These are phyloP conservation scores for Dictyostelium brefeldianum DNA, from an alignment of 78 protist species.

Conservation along the genomic window DNA sequence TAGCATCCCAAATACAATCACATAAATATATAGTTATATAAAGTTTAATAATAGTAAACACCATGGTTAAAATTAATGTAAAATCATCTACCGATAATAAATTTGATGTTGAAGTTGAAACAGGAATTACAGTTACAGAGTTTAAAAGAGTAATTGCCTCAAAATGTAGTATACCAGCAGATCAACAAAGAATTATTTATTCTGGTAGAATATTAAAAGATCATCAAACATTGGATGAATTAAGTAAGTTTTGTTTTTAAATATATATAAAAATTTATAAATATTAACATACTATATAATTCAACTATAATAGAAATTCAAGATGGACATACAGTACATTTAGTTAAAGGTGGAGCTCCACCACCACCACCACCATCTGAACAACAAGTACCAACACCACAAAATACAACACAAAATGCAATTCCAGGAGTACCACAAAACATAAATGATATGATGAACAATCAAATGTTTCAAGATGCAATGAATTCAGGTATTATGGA, in stretches of 20 bases:
- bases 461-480: slow-evolving; percentile 86
- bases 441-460: slow-evolving; percentile 46
- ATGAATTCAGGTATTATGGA: slow-evolving; percentile 88
- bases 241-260: slow-evolving; percentile 39
- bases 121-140: slow-evolving; percentile 58
- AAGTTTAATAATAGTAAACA: too few species aligned
- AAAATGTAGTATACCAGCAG: slow-evolving; percentile 80
- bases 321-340: slow-evolving; percentile 91
- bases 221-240: slow-evolving; percentile 76
- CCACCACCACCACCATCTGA: slow-evolving; percentile 61
- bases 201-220: slow-evolving; percentile 93
- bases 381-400: slow-evolving; percentile 72
- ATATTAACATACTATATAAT: not conserved
- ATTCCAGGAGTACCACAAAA: slow-evolving; percentile 73
- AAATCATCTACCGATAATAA: slow-evolving; percentile 78
- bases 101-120: slow-evolving; percentile 66
- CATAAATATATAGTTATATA: not conserved
- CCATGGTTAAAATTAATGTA: slow-evolving; percentile 57
- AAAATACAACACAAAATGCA: not conserved
- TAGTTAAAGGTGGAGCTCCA: slow-evolving; percentile 83
- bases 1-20: not conserved
- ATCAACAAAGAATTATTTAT: slow-evolving; percentile 92
- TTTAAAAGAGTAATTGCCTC: slow-evolving; percentile 60
- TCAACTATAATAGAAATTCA: slow-evolving; percentile 47
- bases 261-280: not conserved